These are phyloP conservation scores for Psidium guajava DNA, from an alignment of 345 rosid genomes.

Conservation along the genomic window DNA sequence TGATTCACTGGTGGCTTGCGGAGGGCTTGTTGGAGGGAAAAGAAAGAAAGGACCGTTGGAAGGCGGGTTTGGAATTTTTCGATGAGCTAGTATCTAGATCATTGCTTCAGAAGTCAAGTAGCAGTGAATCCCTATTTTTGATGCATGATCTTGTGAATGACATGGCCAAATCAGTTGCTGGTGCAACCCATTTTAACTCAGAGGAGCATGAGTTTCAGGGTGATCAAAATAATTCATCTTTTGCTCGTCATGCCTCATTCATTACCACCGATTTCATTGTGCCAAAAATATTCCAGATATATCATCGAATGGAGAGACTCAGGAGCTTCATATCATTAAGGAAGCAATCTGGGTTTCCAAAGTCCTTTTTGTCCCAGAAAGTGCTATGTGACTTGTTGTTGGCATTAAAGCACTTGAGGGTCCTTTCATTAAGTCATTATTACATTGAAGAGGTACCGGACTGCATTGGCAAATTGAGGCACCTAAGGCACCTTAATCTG, in stretches of 20 bases:
- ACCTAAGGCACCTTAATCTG: not conserved
- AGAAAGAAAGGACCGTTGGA: not conserved
- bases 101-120: not conserved
- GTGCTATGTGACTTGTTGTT: not conserved
- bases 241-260: not conserved
- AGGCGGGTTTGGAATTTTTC: not conserved
- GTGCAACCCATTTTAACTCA: not conserved
- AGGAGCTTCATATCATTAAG: not conserved
- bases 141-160: not conserved
- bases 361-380: not conserved
- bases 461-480: not conserved
- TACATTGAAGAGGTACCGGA: fast-evolving
- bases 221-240: not conserved
- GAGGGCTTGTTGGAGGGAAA: not conserved
- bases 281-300: fast-evolving
- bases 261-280: fast-evolving
- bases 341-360: fast-evolving
- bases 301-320: not conserved
- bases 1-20: not conserved
- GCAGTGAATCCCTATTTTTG: fast-evolving
- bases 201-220: not conserved
- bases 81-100: not conserved
- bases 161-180: not conserved
- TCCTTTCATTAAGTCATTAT: fast-evolving
- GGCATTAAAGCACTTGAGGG: fast-evolving